Evolutionary conservation across 805 yeast species (phyloP), one percentile per base, ranked within the genome.

Genomic region (Candida adriatica): DNA sequence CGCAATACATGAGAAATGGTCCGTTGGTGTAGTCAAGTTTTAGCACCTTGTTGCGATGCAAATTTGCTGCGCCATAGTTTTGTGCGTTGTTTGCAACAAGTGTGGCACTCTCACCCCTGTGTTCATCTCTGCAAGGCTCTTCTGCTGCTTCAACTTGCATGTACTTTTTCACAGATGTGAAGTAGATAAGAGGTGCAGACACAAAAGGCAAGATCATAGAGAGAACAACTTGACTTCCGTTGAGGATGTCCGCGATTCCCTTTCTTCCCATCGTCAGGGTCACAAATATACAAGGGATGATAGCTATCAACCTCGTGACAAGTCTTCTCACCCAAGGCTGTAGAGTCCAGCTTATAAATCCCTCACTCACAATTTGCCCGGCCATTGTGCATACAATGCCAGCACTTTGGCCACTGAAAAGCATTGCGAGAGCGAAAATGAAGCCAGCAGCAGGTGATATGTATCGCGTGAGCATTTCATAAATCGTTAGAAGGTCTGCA

Each of bases 371-470:
- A 75, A 85, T 84, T 54, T 87, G 96, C 22, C 96, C 95, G 2
- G 96, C 88, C 48, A 88, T 68, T 0, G 96, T 88, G 51, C 95
- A 87, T 13, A 87, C 94, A 24, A 90, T 83, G 25, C 96, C 96
- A 3, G 96, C 96, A 48, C 92, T 79, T 51, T 87, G 90, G n/a
- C 96, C 96, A 10, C 90, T 79, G 52, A 83, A 87, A 27, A 87
- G 62, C 58, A 87, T 70, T 1, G 96, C 96, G 30, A 86, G 58
- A 0, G 95, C 96, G 64, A 88, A 87, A 0, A 87, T 79, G 8
- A 83, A 62, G 6, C 95, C 96, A 1, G 96, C 96, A 6, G 87
- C 75, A 11, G 83, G 80, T 2, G 94, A 82, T 24, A 87, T 66
- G 48, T 82, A 83, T 18, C 66, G 61, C 5, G 75, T 65, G 17